These are phyloP conservation scores for Spencermartinsiella europaea DNA, from an alignment of 805 yeast genomes.

Conservation along the genomic window DNA sequence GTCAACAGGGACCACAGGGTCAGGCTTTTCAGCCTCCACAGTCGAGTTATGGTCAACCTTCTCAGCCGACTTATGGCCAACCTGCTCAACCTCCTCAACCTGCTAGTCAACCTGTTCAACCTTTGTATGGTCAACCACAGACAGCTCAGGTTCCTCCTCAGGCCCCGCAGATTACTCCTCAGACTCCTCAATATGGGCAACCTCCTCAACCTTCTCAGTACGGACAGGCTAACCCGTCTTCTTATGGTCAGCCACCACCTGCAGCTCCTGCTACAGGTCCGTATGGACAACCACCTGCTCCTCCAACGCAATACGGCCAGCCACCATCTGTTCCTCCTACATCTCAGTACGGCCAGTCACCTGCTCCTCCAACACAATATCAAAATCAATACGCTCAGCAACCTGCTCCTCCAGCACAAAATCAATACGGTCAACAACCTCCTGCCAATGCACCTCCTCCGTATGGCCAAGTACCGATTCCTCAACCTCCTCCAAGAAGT, in stretches of 20 bases:
- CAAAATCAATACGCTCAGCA: constrained; percentile 10
- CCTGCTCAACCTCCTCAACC: constrained; percentile 12
- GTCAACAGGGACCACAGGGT: constrained; percentile 5
- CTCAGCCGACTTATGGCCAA: constrained; percentile 12
- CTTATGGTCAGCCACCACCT: constrained; percentile 3
- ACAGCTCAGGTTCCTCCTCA: constrained; percentile 10
- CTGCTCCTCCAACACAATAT: constrained; percentile 8
- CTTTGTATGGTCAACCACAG: constrained; percentile 12
- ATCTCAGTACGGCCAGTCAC: constrained; percentile 4
- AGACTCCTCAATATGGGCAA: constrained; percentile 6
- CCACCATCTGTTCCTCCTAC: constrained; percentile 3
- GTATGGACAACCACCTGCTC: constrained; percentile 12
- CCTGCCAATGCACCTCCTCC: neutral
- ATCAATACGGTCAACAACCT: constrained; percentile 3
- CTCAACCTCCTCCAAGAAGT: neutral
- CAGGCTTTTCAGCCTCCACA: constrained; percentile 13
- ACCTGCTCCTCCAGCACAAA: constrained; percentile 10
- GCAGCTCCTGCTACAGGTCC: constrained; percentile 6
- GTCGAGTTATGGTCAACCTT: constrained; percentile 14
- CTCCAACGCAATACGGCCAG: neutral
- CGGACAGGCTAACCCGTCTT: constrained; percentile 11
- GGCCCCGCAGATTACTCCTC: constrained; percentile 10
- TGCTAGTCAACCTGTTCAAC: constrained; percentile 9
- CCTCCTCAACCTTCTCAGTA: constrained; percentile 6
- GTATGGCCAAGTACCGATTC: neutral